Evolutionary conservation across 768 basidiomycete species (phyloP).

Genomic region (Leccinum imitatum): DNA sequence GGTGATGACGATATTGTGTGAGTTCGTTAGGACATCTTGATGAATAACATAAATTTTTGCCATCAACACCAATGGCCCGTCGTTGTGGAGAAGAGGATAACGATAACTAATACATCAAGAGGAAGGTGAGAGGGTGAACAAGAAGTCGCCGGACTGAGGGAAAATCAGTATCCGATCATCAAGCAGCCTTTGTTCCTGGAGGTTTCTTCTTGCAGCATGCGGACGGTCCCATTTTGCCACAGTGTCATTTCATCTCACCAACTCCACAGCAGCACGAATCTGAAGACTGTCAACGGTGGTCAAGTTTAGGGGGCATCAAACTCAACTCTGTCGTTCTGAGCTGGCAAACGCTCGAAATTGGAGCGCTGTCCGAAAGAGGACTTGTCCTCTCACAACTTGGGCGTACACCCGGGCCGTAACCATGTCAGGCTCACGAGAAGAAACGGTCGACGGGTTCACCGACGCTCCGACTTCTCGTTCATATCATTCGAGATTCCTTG

Average conservation of each 20-base stretch:
- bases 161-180: too few species aligned
- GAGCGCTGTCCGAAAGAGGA: neutral
- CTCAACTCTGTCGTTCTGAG: neutral
- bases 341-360: neutral
- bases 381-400: neutral
- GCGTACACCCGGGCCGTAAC: neutral
- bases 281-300: neutral
- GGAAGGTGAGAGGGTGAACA: too few species aligned
- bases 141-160: too few species aligned
- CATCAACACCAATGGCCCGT: too few species aligned
- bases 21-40: too few species aligned
- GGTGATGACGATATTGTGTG: too few species aligned
- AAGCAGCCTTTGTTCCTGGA: too few species aligned
- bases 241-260: neutral
- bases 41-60: too few species aligned
- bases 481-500: slow-evolving; percentile 41
- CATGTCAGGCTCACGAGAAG: neutral
- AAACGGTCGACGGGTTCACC: neutral
- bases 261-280: neutral
- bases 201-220: too few species aligned
- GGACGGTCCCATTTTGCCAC: neutral
- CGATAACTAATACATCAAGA: too few species aligned
- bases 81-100: too few species aligned
- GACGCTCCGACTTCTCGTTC: neutral
- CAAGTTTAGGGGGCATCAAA: slow-evolving; percentile 1